Percentiles rank a stretch among this genome's conserved stretches.
These are phyloP conservation scores for Fagus sylvatica DNA, from an alignment of 306 rosid genomes.

Conservation along the genomic window DNA sequence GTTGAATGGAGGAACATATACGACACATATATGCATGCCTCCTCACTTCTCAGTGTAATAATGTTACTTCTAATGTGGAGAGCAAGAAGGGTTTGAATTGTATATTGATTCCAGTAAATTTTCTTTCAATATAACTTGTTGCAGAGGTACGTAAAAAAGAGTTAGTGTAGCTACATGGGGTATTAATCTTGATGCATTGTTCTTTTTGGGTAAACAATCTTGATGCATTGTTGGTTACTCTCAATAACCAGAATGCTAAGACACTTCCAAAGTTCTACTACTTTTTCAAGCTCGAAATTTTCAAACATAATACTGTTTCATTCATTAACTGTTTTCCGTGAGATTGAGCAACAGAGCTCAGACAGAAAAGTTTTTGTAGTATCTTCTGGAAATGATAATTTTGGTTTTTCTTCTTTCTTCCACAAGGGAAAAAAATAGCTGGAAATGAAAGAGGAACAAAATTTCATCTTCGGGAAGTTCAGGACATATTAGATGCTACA, in stretches of 20 bases:
- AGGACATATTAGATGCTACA: not conserved
- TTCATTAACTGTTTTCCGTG: not conserved
- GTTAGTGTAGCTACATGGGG: not conserved
- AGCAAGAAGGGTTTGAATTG: slow-evolving; percentile 14
- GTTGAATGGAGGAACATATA: not conserved
- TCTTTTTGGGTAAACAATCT: too few relatives aligned
- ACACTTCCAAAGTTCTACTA: not conserved
- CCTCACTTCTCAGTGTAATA: slow-evolving; percentile 6
- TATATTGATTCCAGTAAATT: slow-evolving; percentile 9
- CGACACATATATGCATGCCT: slow-evolving; percentile 8
- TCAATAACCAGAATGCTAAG: not conserved
- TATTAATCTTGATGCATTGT: not conserved
- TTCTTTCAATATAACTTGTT: not conserved
- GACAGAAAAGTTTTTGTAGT: too few relatives aligned
- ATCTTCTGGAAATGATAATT: too few relatives aligned
- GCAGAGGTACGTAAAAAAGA: not conserved
- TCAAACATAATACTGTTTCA: not conserved
- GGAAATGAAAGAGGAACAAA: too few relatives aligned
- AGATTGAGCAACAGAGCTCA: not conserved
- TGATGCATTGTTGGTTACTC: too few relatives aligned
- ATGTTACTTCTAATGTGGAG: slow-evolving; percentile 5
- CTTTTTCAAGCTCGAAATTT: not conserved
- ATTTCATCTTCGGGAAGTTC: not conserved
- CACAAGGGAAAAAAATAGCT: too few relatives aligned
- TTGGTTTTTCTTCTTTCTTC: too few relatives aligned